phyloP scores from a whole-genome alignment of 352 stramenopile species.

The Lagenidium sp. region DNA sequence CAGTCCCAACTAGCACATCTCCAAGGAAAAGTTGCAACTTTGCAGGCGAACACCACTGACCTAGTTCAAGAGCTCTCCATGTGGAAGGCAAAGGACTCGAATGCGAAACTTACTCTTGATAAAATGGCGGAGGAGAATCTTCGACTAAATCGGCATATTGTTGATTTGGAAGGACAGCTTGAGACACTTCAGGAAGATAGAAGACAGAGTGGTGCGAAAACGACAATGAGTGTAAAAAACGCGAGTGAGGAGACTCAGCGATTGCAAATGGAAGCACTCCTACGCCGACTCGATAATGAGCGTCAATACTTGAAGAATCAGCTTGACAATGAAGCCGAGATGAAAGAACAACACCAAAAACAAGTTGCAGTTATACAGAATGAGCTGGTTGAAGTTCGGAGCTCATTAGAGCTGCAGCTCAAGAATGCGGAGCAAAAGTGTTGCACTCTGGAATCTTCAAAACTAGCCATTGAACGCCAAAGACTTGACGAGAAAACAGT shows the following conservation, averaged over 20 bases:
- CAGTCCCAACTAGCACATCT: slow-evolving; percentile 27
- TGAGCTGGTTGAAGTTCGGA: slow-evolving; percentile 30
- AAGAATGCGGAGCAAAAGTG: slow-evolving; percentile 31
- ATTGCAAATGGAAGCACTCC: slow-evolving; percentile 68
- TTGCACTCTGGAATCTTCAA: slow-evolving; percentile 15
- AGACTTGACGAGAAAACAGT: slow-evolving; percentile 19
- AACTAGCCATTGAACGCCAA: slow-evolving; percentile 23
- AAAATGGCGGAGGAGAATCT: slow-evolving; percentile 71
- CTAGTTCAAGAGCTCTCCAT: slow-evolving; percentile 61
- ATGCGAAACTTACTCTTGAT: slow-evolving; percentile 55
- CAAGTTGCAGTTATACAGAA: slow-evolving; percentile 29
- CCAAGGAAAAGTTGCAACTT: slow-evolving; percentile 48
- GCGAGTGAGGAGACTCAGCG: slow-evolving; percentile 68
- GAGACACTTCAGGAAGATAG: slow-evolving; percentile 52
- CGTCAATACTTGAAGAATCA: slow-evolving; percentile 78
- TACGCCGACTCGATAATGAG: slow-evolving; percentile 70
- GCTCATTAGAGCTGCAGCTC: slow-evolving; percentile 24
- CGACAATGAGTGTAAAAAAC: slow-evolving; percentile 42
- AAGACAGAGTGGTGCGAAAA: slow-evolving; percentile 19
- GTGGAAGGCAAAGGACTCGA: slow-evolving; percentile 56
- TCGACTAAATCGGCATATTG: slow-evolving; percentile 45
- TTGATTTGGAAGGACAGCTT: slow-evolving; percentile 47
- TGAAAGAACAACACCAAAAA: slow-evolving; percentile 30
- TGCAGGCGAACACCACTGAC: slow-evolving; percentile 72
- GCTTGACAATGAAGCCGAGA: slow-evolving; percentile 39